Conservation (phyloP, 176 grass and related monocot species). For the Areca catechu region DNA sequence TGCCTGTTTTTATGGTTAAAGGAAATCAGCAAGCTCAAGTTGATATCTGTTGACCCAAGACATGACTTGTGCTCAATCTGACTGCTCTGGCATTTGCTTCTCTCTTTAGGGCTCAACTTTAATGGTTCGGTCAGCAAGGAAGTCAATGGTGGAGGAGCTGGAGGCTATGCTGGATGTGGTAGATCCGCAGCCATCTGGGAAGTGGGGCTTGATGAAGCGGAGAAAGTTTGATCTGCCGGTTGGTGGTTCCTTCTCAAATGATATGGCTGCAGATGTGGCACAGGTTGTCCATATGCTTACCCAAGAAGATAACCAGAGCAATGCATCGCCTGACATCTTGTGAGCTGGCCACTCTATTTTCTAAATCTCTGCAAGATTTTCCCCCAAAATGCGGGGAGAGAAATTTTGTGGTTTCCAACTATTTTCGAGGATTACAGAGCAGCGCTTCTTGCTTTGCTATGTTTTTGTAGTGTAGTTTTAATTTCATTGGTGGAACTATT, state of each 20-base stretch:
- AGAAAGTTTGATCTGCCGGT: conserved; percentile 74
- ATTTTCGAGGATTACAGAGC: too few relatives aligned
- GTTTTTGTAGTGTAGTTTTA: too few relatives aligned
- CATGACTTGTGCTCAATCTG: too few relatives aligned
- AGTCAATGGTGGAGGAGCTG: conserved; percentile 73
- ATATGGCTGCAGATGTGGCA: conserved; percentile 35
- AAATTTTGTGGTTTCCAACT: too few relatives aligned
- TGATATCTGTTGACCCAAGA: too few relatives aligned
- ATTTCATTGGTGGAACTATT: too few relatives aligned
- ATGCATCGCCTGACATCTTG: neutral
- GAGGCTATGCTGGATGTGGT: conserved; percentile 77
- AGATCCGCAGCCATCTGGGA: conserved; percentile 59
- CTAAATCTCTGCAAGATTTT: too few relatives aligned
- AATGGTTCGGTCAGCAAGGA: conserved; percentile 70
- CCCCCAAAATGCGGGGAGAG: too few relatives aligned
- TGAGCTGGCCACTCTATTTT: too few relatives aligned
- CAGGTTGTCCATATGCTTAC: conserved; percentile 33
- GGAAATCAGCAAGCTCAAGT: too few relatives aligned
- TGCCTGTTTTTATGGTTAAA: too few relatives aligned
- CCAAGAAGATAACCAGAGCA: conserved; percentile 24
- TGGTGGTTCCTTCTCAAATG: conserved; percentile 23
- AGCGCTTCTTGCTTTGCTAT: too few relatives aligned
- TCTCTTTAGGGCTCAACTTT: conserved; percentile 56
- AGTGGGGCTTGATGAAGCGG: conserved; percentile 31
- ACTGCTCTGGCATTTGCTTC: neutral